A percentile compares a stretch with the other conserved stretches of the same genome.
phyloP scores from a whole-genome alignment of 768 basidiomycete genomes.

The Phaffia australis region DNA sequence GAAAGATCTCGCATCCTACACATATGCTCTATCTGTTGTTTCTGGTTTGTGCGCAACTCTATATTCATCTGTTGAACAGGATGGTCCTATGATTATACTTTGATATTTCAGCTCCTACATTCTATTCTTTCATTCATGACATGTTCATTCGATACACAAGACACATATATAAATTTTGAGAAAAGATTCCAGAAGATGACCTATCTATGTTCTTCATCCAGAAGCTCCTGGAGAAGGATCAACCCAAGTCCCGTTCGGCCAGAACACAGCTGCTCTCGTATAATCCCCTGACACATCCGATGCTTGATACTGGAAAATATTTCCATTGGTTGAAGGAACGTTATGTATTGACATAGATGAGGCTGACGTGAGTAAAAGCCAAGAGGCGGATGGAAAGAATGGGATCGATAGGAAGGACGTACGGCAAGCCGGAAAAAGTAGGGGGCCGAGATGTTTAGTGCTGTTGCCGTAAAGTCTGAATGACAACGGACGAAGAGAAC shows the following conservation, averaged over 20 bases:
- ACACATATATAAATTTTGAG: no score
- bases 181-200: no score
- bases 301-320: background rate
- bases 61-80: no score
- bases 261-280: constrained; percentile 41
- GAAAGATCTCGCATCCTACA: no score
- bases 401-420: constrained; percentile 7
- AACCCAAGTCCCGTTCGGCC: constrained; percentile 72
- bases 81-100: no score
- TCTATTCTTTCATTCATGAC: no score
- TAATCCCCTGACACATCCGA: constrained; percentile 10
- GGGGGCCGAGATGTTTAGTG: constrained; percentile 5
- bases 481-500: constrained; percentile 43
- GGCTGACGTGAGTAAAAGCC: background rate
- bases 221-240: constrained; percentile 46
- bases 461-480: constrained; percentile 28
- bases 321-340: background rate
- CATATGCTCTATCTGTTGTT: no score
- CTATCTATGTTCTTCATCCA: no score
- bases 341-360: background rate
- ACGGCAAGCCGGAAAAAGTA: constrained; percentile 25
- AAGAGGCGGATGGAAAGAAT: background rate
- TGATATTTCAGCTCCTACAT: no score
- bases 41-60: no score
- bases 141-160: no score